A percentile compares a stretch with the other conserved stretches of the same genome.
Conservation (phyloP, 208 protist genomes). For the Leishmania gerbilli region DNA sequence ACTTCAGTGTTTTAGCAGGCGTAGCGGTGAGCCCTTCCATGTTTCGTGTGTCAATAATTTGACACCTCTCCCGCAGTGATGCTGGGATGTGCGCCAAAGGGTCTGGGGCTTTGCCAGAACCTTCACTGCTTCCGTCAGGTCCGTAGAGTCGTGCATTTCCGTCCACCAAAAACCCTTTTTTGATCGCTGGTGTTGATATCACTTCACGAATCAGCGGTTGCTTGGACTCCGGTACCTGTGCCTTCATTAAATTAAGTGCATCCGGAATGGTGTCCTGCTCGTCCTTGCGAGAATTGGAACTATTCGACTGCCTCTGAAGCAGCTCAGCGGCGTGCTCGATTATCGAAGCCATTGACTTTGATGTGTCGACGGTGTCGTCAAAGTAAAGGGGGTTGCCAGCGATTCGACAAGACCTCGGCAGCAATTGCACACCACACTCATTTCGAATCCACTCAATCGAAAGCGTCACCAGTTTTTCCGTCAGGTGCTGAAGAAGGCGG, state of each 20-base stretch:
- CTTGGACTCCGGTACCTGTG: conserved; percentile 12
- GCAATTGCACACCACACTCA: conserved; percentile 66
- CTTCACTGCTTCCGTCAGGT: conserved; percentile 54
- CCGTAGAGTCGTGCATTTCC: conserved; percentile 54
- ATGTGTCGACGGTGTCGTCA: background rate
- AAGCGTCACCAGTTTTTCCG: conserved; percentile 57
- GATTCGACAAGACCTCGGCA: conserved; percentile 43
- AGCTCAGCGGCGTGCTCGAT: conserved; percentile 28
- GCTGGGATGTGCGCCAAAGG: conserved; percentile 74
- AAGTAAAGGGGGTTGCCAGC: conserved; percentile 48
- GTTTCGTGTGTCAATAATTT: conserved; percentile 70
- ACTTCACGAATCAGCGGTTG: conserved; percentile 66
- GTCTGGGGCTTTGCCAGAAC: conserved; percentile 53
- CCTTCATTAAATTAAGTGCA: conserved; percentile 11
- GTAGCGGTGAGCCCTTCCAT: background rate
- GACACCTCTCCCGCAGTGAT: conserved; percentile 69
- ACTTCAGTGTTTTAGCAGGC: background rate
- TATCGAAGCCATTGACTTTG: conserved; percentile 16
- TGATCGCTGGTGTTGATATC: conserved; percentile 46
- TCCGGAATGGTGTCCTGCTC: conserved; percentile 18
- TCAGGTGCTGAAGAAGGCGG: conserved; percentile 61
- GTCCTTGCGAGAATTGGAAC: background rate
- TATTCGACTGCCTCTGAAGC: conserved; percentile 26
- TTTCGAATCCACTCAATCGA: conserved; percentile 79
- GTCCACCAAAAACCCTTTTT: conserved; percentile 72